Percentiles rank a stretch among this genome's conserved stretches.
Conservation (phyloP, 1,284 basidiomycete species). For the Tilletiopsis washingtonensis region DNA sequence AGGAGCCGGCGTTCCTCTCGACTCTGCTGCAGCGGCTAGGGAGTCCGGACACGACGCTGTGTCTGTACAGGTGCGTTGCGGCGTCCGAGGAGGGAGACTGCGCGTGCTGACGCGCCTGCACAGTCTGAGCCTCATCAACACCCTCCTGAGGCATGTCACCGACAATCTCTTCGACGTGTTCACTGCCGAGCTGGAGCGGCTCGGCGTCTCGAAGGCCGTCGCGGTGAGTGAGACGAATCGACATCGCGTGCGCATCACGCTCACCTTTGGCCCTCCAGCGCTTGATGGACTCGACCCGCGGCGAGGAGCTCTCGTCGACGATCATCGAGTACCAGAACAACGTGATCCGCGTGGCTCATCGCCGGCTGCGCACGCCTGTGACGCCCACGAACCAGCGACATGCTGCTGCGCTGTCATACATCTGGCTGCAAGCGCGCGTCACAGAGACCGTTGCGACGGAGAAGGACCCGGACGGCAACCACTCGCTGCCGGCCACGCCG, state of each 20-base stretch:
- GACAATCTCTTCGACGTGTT: constrained; percentile 71
- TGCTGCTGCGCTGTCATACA: constrained; percentile 32
- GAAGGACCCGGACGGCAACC: not conserved
- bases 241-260: not conserved
- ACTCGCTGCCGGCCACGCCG: constrained; percentile 48
- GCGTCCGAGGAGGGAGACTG: not conserved
- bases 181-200: constrained; percentile 64
- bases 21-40: constrained; percentile 39
- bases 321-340: constrained; percentile 89
- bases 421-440: constrained; percentile 38
- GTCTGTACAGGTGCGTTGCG: constrained; percentile 19
- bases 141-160: constrained; percentile 67
- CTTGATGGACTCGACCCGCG: constrained; percentile 69
- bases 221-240: too few species aligned
- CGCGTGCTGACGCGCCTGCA: not conserved
- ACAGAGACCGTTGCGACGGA: constrained; percentile 10
- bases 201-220: constrained; percentile 68
- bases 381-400: constrained; percentile 38
- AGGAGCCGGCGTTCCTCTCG: constrained; percentile 34
- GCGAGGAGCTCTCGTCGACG: constrained; percentile 74
- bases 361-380: constrained; percentile 69
- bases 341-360: constrained; percentile 69
- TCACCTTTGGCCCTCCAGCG: too few species aligned
- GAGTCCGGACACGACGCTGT: constrained; percentile 42
- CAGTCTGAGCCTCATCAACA: constrained; percentile 61